Evolutionary conservation across 768 basidiomycete genomes (phyloP), one percentile per base, ranked within the genome.

Genomic region (Boletus bicolor): DNA sequence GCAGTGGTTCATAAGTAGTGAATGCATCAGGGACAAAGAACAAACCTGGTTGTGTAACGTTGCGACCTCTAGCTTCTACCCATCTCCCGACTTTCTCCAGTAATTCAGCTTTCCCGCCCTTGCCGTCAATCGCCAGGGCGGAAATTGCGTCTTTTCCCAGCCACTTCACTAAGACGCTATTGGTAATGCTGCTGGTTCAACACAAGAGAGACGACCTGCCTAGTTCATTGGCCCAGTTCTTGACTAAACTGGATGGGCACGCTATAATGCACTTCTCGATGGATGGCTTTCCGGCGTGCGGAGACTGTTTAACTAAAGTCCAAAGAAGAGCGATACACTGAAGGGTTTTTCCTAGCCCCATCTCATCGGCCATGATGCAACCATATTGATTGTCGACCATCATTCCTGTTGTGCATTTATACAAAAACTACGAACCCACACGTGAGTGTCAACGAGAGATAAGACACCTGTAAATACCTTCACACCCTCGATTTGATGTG

Each of bases 311-410:
- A 48, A 98, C 75, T 12, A 98, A 72, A 0, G 96, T 98, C 93
- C 95, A 98, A 54, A 99, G 73, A 19, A 99, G 81, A 2, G 96
- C 81, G 58, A 99, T 98, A 68, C 97, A 98, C 68, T 99, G 97
- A 15, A 99, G 79, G 15, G 95, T 96, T 72, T 97, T 95, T 17
- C 93, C 96, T 14, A 98, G 83, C 64, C 96, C 96, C 96, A 99
- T 99, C 73, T 96, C 96, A 66, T 99, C 96, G 1, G 96, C 96
- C 96, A 99, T 98, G 71, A 99, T 99, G 67, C 96, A 98, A 0
- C 91, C 92, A 57, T 86, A 88, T 58, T 96, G 93, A 64, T 93
- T 90, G 44, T 92, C 87, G 37, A 89, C 90, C 53, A 95, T 72
- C 85, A 95, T 89, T 1, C 95, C 97, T 0, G 94, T 97, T 5